phyloP scores from a whole-genome alignment of 2,329 filamentous ascomycete genomes.

The Colletotrichum spinosum region DNA sequence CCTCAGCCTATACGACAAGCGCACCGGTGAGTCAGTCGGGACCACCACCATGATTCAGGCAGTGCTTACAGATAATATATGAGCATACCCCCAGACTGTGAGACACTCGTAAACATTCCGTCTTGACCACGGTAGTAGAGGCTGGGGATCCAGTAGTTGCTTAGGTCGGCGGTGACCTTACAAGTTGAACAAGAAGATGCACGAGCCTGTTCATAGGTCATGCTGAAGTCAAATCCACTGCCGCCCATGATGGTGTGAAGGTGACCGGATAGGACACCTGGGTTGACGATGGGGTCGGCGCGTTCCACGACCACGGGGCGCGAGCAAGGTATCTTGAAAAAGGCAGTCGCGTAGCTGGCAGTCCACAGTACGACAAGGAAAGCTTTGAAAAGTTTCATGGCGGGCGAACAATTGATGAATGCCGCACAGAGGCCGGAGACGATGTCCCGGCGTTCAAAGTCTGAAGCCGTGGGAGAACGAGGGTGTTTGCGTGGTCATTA shows the following conservation, averaged over 20 bases:
- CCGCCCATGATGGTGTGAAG: conserved; percentile 73
- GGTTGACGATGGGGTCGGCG: conserved; percentile 69
- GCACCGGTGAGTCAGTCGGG: background rate
- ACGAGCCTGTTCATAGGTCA: conserved; percentile 64
- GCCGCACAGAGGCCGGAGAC: too few relatives aligned
- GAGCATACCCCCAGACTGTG: conserved; percentile 55
- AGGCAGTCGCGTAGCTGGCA: conserved; percentile 20
- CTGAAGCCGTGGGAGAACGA: too few relatives aligned
- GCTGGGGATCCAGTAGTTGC: conserved; percentile 76
- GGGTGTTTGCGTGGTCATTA: too few relatives aligned
- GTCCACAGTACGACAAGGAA: conserved; percentile 14
- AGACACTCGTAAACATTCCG: conserved; percentile 62
- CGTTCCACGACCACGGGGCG: conserved; percentile 50
- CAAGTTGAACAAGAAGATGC: conserved; percentile 73
- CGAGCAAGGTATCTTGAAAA: conserved; percentile 37
- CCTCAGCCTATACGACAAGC: conserved; percentile 49
- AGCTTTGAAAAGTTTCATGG: conserved; percentile 12
- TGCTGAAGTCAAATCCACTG: conserved; percentile 67
- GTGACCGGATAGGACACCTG: conserved; percentile 65
- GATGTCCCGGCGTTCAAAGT: too few relatives aligned
- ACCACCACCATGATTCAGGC: background rate
- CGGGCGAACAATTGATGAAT: too few relatives aligned
- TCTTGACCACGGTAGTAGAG: conserved; percentile 63
- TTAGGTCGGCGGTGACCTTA: conserved; percentile 69
- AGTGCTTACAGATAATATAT: conserved; percentile 64